Percentiles rank a stretch among this genome's conserved stretches.
Evolutionary conservation across 169 alveolate species (phyloP).

Genomic region (Plasmodium blacklocki): DNA sequence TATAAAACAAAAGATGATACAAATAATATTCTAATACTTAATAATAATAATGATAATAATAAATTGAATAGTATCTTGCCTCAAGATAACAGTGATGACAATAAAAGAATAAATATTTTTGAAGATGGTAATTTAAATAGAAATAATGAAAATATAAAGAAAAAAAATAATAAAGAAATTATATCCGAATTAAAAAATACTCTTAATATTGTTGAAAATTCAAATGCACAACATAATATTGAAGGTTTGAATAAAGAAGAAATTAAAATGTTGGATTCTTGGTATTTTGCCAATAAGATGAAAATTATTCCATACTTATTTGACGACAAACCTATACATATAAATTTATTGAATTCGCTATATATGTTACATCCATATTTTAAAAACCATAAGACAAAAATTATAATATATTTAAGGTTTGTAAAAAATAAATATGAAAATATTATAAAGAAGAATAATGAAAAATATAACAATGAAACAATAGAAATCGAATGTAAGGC

Average conservation of each 20-base stretch:
- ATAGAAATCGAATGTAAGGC: constrained; percentile 7
- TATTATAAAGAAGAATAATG: constrained; percentile 12
- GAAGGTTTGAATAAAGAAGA: constrained; percentile 43
- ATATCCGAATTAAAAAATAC: constrained; percentile 46
- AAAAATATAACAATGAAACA: constrained; percentile 10
- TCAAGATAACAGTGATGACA: constrained; percentile 6
- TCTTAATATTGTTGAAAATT: constrained; percentile 36
- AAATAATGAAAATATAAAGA: constrained; percentile 1
- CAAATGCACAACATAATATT: constrained; percentile 22
- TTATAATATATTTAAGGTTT: constrained; percentile 46
- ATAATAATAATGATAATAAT: neutral
- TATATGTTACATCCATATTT: constrained; percentile 41
- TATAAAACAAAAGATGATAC: neutral
- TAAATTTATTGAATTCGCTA: constrained; percentile 16
- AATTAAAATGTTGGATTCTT: constrained; percentile 26
- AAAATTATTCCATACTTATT: constrained; percentile 64
- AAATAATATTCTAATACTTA: too few relatives aligned
- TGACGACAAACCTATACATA: constrained; percentile 48
- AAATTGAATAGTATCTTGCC: neutral
- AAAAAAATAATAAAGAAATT: constrained; percentile 51
- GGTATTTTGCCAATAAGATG: constrained; percentile 63
- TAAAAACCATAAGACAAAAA: constrained; percentile 52
- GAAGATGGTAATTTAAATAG: neutral
- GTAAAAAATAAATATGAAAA: constrained; percentile 44
- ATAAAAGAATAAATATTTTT: neutral